These are phyloP conservation scores for Fraxinus albicans DNA, from an alignment of 305 asterid species.

Conservation along the genomic window DNA sequence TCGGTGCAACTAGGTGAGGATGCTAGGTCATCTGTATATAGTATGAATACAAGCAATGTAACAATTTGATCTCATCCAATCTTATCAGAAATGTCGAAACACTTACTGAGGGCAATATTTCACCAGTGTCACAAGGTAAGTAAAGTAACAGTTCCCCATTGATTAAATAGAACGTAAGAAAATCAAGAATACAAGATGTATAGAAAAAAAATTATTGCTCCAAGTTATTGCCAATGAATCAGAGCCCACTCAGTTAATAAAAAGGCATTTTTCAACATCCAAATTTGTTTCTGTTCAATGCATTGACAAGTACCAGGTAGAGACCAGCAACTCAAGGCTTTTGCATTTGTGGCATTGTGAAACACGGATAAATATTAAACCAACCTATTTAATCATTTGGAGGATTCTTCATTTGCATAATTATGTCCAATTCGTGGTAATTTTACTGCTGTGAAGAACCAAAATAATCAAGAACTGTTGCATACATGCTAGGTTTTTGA, in stretches of 20 bases:
- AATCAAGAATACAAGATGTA: not conserved
- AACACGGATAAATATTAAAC: not conserved
- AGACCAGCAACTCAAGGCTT: slow-evolving; percentile 20
- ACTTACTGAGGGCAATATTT: not conserved
- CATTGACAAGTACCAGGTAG: not conserved
- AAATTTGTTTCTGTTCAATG: not conserved
- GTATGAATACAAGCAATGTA: not conserved
- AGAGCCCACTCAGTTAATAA: not conserved
- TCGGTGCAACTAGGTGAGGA: not conserved
- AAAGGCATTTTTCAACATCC: not conserved
- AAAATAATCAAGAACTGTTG: not conserved
- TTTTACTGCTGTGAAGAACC: not conserved
- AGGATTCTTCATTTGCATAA: not conserved
- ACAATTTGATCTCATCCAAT: not conserved
- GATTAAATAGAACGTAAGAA: not conserved
- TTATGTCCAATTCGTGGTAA: not conserved
- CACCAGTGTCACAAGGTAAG: not conserved
- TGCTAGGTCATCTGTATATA: not conserved
- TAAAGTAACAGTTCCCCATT: not conserved
- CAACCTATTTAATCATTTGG: not conserved
- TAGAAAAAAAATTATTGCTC: not conserved
- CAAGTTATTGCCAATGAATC: not conserved
- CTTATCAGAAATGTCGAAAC: not conserved
- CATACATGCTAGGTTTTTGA: slow-evolving; percentile 8
- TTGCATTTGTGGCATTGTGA: not conserved